These are phyloP conservation scores for Wickerhamiella qilinensis DNA, from an alignment of 805 yeast species.

Conservation along the genomic window DNA sequence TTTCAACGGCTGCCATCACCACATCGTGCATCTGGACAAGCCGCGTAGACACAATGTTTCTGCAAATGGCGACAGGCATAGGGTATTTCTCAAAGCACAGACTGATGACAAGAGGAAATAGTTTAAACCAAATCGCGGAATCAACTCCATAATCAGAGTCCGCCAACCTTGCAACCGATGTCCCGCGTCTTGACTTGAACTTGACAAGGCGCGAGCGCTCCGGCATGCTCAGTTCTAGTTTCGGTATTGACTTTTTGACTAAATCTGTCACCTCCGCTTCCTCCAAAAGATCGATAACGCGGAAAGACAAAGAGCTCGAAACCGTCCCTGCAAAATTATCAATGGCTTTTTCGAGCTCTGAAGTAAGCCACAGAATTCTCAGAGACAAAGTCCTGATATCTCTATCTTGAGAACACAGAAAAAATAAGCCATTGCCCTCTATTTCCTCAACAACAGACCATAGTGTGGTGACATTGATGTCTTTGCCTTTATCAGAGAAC, in stretches of 20 bases:
- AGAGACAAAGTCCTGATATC: constrained; percentile 60
- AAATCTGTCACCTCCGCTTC: constrained; percentile 50
- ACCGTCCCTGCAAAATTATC: constrained; percentile 29
- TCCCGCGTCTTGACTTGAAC: constrained; percentile 40
- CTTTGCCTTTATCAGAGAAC: constrained; percentile 4
- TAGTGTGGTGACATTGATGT: constrained; percentile 27
- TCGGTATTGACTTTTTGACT: constrained; percentile 34
- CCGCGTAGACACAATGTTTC: constrained; percentile 79
- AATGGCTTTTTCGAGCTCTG: constrained; percentile 77
- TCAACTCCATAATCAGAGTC: constrained; percentile 92
- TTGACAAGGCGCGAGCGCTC: constrained; percentile 60
- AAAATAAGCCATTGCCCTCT: constrained; percentile 89
- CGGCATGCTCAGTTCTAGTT: constrained; percentile 39
- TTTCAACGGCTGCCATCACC: constrained; percentile 17
- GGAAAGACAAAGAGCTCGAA: constrained; percentile 7
- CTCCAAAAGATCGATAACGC: constrained; percentile 55
- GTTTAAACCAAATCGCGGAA: constrained; percentile 88
- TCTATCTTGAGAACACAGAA: constrained; percentile 76
- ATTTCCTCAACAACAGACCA: constrained; percentile 83
- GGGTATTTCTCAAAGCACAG: constrained; percentile 71
- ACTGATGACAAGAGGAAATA: constrained; percentile 60
- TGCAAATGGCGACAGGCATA: constrained; percentile 80
- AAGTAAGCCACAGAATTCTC: constrained; percentile 56
- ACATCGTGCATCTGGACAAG: constrained; percentile 53
- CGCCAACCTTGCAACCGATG: constrained; percentile 59